Percentiles rank a stretch among this genome's conserved stretches.
Evolutionary conservation across 169 alveolate species (phyloP).

Genomic region (Theileria orientalis): DNA sequence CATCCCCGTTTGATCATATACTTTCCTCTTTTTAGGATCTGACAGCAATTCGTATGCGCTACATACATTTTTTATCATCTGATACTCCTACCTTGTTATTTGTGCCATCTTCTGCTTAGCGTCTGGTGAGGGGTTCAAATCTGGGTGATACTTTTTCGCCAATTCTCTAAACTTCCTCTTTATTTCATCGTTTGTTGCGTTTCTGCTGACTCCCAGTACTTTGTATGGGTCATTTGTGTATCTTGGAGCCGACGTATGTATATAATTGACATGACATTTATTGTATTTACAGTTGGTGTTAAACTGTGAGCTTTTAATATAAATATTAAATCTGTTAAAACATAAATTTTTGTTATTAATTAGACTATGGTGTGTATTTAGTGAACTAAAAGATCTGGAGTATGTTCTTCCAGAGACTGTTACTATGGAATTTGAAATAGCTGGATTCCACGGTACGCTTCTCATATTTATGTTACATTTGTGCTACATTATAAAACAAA

Average conservation of each 20-base stretch:
- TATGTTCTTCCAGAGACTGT: constrained; percentile 8
- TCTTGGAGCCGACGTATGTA: constrained; percentile 46
- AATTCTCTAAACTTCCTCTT: constrained; percentile 87
- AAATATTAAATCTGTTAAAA: too few species aligned
- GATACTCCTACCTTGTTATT: constrained; percentile 80
- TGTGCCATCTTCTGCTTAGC: constrained; percentile 92
- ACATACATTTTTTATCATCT: background rate
- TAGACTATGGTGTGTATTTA: background rate
- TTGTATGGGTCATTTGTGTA: constrained; percentile 75
- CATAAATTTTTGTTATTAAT: background rate
- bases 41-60: constrained; percentile 92
- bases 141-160: constrained; percentile 92
- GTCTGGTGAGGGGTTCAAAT: constrained; percentile 89
- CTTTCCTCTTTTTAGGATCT: constrained; percentile 86
- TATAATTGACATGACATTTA: background rate
- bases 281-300: background rate
- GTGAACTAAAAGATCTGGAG: constrained; percentile 1
- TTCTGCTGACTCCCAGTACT: constrained; percentile 86
- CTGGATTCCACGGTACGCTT: constrained; percentile 10
- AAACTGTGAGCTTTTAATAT: too few species aligned
- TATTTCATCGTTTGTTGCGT: constrained; percentile 86
- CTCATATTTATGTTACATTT: constrained; percentile 3
- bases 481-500: constrained; percentile 1
- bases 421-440: background rate
- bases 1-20: constrained; percentile 88